Evolutionary conservation across 2,329 filamentous ascomycete species (phyloP).

Genomic region (Dendrostoma leiphaemia): DNA sequence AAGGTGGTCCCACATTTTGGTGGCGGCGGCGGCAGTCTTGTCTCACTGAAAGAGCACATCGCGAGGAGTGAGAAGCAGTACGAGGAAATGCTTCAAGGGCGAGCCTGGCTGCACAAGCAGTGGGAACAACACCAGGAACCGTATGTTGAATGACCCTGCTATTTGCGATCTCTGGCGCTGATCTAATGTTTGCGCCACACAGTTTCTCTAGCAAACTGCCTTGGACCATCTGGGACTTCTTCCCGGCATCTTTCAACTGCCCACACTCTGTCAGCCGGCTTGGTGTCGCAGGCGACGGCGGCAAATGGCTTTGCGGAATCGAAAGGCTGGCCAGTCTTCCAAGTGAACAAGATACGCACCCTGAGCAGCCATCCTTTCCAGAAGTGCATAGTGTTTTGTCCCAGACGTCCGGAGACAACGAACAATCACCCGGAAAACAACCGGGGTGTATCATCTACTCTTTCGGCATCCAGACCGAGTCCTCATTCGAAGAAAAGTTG

Average conservation of each 20-base stretch:
- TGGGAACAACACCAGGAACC: background rate
- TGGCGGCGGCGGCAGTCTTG: background rate
- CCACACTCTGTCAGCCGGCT: conserved; percentile 39
- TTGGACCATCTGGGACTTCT: conserved; percentile 39
- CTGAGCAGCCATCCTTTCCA: background rate
- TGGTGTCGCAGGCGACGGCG: conserved; percentile 38
- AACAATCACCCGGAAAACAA: conserved; percentile 16
- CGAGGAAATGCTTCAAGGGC: background rate
- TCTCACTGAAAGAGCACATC: background rate
- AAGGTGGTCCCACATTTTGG: background rate
- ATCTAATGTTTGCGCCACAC: background rate
- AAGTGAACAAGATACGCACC: background rate
- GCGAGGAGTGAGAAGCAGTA: background rate
- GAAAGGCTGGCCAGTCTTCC: background rate
- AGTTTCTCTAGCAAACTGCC: conserved; percentile 18
- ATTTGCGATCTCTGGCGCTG: too few relatives aligned
- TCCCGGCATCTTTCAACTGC: conserved; percentile 36
- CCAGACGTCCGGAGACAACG: conserved; percentile 33
- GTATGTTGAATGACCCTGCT: too few relatives aligned
- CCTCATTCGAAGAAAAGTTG: conserved; percentile 36
- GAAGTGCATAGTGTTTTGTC: background rate
- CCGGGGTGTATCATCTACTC: conserved; percentile 34
- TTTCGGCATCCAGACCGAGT: conserved; percentile 37
- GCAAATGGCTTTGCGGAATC: conserved; percentile 39
- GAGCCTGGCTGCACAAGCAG: background rate